Base-by-base conservation (phyloP, 768 basidiomycete genomes). In the Hebeloma cylindrosporum region DNA sequence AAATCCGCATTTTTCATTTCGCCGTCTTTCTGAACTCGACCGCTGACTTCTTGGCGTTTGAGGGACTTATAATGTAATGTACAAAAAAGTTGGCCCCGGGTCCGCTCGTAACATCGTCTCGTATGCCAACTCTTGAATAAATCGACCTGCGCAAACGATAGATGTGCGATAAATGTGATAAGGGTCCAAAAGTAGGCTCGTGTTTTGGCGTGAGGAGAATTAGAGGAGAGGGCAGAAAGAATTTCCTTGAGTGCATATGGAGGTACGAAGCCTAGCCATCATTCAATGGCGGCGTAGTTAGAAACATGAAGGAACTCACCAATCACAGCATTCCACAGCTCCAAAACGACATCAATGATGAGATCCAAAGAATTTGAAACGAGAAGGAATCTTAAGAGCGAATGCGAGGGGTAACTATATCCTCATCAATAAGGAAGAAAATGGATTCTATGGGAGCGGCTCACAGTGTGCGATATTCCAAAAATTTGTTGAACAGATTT, bases 1-100 rank as follows among this genome's bases (percentile, higher is more conserved):
- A 86, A 64, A 51, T 83, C 80, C 2, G 82, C 81, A 49, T 64
- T 65, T 17, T 63, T 62, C 21, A 70, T 65, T 37, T 70, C 64
- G 11, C 57, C 69, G 10, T 69, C 66, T 11, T 64, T 51, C 26
- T 64, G 62, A 14, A 70, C 58, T 39, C 73, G 70, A 10, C 79
- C 78, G 50, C 71, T 73, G 42, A 82, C 60, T 54, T 85, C 82
- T 35, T 75, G 73, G 30, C 83, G 60, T 55, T 72, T 81, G 37
- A 87, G 61, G 0, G 83, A 75, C 59, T 87, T 87, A 56, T 81
- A 81, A 59, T 87, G 85, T 20, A 87, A 59, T 13, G 75, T 71
- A 53, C 84, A 85, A 52, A 87, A 85, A 1, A 87, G 66, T 54
- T 85, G 83, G 3, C 85, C 84, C 5, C 84, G 71, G 21, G 83